Evolutionary conservation across 2,329 filamentous ascomycete genomes (phyloP).

Genomic region (Ascochyta lentis): DNA sequence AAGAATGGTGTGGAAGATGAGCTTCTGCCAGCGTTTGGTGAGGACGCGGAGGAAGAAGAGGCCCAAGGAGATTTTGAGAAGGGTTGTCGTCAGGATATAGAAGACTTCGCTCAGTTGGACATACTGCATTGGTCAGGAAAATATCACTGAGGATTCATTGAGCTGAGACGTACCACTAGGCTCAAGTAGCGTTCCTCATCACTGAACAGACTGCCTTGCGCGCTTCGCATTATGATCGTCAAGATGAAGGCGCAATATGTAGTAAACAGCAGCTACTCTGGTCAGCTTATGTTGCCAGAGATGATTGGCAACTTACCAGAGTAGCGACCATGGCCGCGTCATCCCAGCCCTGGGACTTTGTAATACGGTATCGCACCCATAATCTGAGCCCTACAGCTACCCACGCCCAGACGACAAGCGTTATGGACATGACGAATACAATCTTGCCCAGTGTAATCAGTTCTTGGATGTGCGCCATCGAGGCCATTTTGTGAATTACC

Average conservation of each 20-base stretch:
- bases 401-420: constrained; percentile 38
- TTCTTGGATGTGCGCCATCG: constrained; percentile 22
- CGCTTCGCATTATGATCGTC: constrained; percentile 28
- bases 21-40: constrained; percentile 40
- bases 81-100: constrained; percentile 59
- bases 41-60: constrained; percentile 47
- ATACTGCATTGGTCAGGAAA: constrained; percentile 27
- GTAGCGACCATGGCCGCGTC: constrained; percentile 42
- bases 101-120: constrained; percentile 54
- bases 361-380: constrained; percentile 43
- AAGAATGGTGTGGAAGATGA: constrained; percentile 34
- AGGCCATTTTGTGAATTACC: constrained; percentile 13
- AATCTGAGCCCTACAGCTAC: constrained; percentile 39
- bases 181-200: constrained; percentile 21
- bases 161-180: constrained; percentile 25
- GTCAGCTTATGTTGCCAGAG: background rate
- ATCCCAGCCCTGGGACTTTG: constrained; percentile 45
- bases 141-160: too few relatives aligned
- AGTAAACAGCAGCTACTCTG: constrained; percentile 10
- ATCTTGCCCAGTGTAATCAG: constrained; percentile 28
- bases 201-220: constrained; percentile 19
- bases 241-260: constrained; percentile 18
- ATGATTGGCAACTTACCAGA: constrained; percentile 22
- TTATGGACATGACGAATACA: constrained; percentile 30
- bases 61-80: constrained; percentile 53